Percentiles rank a stretch among this genome's conserved stretches.
Conservation (phyloP, 805 yeast species). For the Candida tibetensis region DNA sequence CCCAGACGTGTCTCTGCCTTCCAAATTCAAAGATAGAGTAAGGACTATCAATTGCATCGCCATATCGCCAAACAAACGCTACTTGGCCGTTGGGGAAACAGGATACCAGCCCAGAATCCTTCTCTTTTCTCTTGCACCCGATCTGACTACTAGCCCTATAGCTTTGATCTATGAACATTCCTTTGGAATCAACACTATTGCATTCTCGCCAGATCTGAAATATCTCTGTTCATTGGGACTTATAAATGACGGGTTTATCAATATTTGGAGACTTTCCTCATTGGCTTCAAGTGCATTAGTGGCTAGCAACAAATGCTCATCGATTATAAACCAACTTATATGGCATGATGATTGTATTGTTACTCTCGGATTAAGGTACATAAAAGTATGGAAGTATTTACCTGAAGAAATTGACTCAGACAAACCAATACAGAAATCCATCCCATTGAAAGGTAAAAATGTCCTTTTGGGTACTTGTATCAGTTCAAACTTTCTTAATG, state of each 20-base stretch:
- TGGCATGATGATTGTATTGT: constrained; percentile 54
- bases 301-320: constrained; percentile 62
- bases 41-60: constrained; percentile 57
- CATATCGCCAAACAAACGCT: constrained; percentile 50
- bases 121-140: constrained; percentile 54
- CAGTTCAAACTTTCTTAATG: constrained; percentile 49
- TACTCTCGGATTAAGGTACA: constrained; percentile 59
- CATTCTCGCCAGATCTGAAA: constrained; percentile 58
- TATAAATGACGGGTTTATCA: constrained; percentile 66
- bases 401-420: constrained; percentile 18
- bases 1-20: constrained; percentile 12
- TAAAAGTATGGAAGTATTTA: constrained; percentile 57
- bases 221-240: constrained; percentile 60
- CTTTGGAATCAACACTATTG: constrained; percentile 56
- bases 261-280: constrained; percentile 51
- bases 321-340: constrained; percentile 50
- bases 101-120: constrained; percentile 69
- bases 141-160: constrained; percentile 47
- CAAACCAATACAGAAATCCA: constrained; percentile 3
- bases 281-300: constrained; percentile 24
- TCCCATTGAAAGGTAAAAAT: constrained; percentile 52
- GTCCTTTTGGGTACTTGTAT: constrained; percentile 51
- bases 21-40: constrained; percentile 40
- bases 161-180: constrained; percentile 58
- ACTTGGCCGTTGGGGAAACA: constrained; percentile 67